Percentiles rank a stretch among this genome's conserved stretches.
These are phyloP conservation scores for Catunica adiposa DNA, from an alignment of 2,329 filamentous ascomycete species.

Conservation along the genomic window DNA sequence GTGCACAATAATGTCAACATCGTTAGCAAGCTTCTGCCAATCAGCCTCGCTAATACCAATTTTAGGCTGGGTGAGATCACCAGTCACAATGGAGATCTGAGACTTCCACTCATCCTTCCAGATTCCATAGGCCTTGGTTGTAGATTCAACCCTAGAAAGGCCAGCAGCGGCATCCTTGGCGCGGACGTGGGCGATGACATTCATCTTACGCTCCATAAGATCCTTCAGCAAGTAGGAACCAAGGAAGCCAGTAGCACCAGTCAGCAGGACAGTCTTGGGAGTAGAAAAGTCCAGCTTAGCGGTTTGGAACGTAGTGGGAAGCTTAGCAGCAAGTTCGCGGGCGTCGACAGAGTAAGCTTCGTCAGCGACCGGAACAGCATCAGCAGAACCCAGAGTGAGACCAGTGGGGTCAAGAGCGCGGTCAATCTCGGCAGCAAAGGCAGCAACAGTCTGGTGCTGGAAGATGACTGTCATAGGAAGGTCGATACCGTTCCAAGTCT, in stretches of 20 bases:
- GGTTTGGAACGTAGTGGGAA: constrained; percentile 27
- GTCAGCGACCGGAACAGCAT: constrained; percentile 16
- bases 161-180: constrained; percentile 44
- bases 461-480: constrained; percentile 22
- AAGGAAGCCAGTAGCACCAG: constrained; percentile 78
- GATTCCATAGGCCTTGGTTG: constrained; percentile 60
- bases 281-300: constrained; percentile 19
- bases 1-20: constrained; percentile 60
- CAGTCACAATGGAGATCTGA: constrained; percentile 51
- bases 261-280: constrained; percentile 54
- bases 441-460: constrained; percentile 19
- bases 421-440: constrained; percentile 21
- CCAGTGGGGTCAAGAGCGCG: constrained; percentile 16
- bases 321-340: constrained; percentile 30
- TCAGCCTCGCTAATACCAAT: constrained; percentile 52
- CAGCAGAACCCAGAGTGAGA: constrained; percentile 19
- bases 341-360: constrained; percentile 37
- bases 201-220: constrained; percentile 45
- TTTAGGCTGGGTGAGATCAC: constrained; percentile 54
- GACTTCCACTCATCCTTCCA: constrained; percentile 55
- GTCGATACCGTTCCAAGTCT: constrained; percentile 19
- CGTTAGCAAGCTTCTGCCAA: constrained; percentile 49
- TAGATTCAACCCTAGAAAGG: constrained; percentile 46
- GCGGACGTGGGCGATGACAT: constrained; percentile 61
- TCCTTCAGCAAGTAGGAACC: constrained; percentile 67